Conservation (phyloP, 108 stramenopile genomes). For the Nitzschia palea region DNA sequence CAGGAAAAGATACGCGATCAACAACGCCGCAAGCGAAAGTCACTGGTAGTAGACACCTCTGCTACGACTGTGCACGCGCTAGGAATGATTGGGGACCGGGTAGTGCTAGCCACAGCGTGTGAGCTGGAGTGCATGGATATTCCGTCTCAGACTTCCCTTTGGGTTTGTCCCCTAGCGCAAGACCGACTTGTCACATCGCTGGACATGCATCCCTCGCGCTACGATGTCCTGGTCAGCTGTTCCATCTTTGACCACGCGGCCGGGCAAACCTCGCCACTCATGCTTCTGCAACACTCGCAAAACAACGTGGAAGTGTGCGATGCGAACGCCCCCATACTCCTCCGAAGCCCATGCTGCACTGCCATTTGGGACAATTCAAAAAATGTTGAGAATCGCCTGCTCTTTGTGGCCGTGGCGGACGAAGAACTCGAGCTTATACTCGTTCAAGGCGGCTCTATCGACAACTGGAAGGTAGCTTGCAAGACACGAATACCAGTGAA, state of each 20-base stretch:
- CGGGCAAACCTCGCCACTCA: conserved; percentile 23
- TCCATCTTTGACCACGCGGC: conserved; percentile 4
- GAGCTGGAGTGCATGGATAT: conserved; percentile 44
- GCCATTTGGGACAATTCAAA: conserved; percentile 39
- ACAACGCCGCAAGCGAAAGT: conserved; percentile 7
- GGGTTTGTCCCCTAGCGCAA: conserved; percentile 34
- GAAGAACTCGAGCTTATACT: conserved; percentile 29
- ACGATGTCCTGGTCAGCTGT: conserved; percentile 38
- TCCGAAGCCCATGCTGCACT: conserved; percentile 32
- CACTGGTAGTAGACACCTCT: conserved; percentile 24
- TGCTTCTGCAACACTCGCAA: conserved; percentile 38
- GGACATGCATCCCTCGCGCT: conserved; percentile 35
- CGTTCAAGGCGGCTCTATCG: conserved; percentile 35
- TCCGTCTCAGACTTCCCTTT: conserved; percentile 26
- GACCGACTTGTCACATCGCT: conserved; percentile 35
- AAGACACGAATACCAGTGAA: conserved; percentile 36
- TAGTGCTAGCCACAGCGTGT: conserved; percentile 28
- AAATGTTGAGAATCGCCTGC: conserved; percentile 21
- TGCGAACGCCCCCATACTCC: conserved; percentile 39
- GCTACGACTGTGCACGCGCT: conserved; percentile 35
- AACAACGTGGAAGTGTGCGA: conserved; percentile 44
- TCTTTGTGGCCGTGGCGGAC: conserved; percentile 30
- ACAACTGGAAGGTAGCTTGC: conserved; percentile 42
- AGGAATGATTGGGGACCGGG: conserved; percentile 31
- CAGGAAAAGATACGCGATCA: conserved; percentile 29